Conservation (phyloP, 352 stramenopile species). For the Pythium phragmiticola region DNA sequence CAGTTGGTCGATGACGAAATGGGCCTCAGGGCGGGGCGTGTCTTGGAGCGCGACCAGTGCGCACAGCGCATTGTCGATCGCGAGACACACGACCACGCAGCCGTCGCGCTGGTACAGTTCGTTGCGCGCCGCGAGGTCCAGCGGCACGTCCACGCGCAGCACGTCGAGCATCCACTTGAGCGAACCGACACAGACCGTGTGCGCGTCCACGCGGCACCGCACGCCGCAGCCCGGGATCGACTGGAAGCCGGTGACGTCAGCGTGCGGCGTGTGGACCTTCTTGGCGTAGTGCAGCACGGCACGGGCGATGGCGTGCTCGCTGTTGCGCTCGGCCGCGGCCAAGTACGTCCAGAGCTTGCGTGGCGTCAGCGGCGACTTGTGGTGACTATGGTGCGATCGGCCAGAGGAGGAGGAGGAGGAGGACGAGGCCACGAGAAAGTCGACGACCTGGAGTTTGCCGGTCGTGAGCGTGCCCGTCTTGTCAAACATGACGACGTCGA, state of each 20-base stretch:
- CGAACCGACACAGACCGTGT: constrained; percentile 50
- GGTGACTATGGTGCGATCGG: constrained; percentile 8
- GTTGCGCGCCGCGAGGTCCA: constrained; percentile 45
- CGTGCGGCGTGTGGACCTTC: constrained; percentile 26
- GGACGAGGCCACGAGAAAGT: constrained; percentile 27
- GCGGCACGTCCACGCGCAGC: constrained; percentile 42
- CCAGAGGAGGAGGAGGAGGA: constrained; percentile 1
- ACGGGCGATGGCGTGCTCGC: constrained; percentile 67
- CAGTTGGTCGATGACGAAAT: constrained; percentile 52
- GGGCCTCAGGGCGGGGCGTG: constrained; percentile 47
- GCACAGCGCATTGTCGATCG: constrained; percentile 51
- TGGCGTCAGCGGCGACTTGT: constrained; percentile 8
- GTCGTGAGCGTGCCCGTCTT: constrained; percentile 80
- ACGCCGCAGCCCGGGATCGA: constrained; percentile 65
- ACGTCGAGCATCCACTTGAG: constrained; percentile 66
- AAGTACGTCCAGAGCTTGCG: constrained; percentile 45
- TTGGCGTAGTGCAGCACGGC: constrained; percentile 48
- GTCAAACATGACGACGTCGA: constrained; percentile 79
- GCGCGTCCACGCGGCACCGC: constrained; percentile 34
- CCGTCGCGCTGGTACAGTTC: constrained; percentile 45
- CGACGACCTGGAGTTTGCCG: constrained; percentile 48
- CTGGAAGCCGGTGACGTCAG: constrained; percentile 38
- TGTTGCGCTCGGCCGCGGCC: constrained; percentile 50
- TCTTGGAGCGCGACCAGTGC: constrained; percentile 57
- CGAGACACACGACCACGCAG: constrained; percentile 60